Evolutionary conservation across 176 grass and related monocot species (phyloP).

Genomic region (Cenchrus americanus): DNA sequence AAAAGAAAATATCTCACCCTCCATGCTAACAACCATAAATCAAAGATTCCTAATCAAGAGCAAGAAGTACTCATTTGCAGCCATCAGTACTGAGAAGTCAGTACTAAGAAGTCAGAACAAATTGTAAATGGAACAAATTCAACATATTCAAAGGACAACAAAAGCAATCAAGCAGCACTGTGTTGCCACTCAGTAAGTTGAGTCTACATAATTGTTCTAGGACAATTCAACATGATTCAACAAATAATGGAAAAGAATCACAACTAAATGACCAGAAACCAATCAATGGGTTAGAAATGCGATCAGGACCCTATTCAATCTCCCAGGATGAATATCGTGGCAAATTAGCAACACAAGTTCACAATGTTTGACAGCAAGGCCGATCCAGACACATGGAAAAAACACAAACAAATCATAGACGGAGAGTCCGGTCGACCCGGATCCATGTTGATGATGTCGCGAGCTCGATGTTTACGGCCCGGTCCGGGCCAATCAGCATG

Average conservation of each 20-base stretch:
- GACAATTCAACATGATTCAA: neutral
- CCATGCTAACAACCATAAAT: slow-evolving; percentile 30
- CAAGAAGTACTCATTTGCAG: neutral
- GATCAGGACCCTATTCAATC: neutral
- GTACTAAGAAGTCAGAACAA: too few species aligned
- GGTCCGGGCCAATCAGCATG: slow-evolving; percentile 90
- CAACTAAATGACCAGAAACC: neutral
- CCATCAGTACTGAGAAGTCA: neutral
- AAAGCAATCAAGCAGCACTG: neutral
- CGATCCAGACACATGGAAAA: slow-evolving; percentile 20
- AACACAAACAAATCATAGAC: slow-evolving; percentile 7
- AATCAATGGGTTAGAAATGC: neutral
- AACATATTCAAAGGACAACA: neutral
- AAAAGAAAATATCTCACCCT: slow-evolving; percentile 22
- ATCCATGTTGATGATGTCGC: slow-evolving; percentile 98
- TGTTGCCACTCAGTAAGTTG: neutral
- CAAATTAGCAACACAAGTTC: neutral
- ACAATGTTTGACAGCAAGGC: neutral
- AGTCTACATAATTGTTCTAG: neutral
- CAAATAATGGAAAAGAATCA: neutral
- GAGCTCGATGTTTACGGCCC: slow-evolving; percentile 97
- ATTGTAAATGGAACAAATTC: neutral
- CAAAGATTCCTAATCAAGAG: slow-evolving; percentile 5
- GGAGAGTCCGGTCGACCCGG: slow-evolving; percentile 56
- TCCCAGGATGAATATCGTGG: neutral